These are phyloP conservation scores for Boletus vermiculosoides DNA, from an alignment of 768 basidiomycete species.

Conservation along the genomic window DNA sequence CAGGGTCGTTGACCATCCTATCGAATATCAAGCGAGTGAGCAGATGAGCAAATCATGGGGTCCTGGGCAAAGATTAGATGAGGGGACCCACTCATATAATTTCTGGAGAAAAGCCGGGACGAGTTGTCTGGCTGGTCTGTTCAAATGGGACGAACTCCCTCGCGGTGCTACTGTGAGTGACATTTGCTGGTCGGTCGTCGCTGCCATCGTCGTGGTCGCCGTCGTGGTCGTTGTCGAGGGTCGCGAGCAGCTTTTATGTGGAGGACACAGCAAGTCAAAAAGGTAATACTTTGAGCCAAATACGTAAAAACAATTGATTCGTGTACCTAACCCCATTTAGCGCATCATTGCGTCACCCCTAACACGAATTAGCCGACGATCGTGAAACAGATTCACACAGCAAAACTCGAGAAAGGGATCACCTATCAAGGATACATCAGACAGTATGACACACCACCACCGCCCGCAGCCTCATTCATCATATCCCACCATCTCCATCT, in stretches of 20 bases:
- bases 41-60: slow-evolving; percentile 11
- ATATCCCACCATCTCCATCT: slow-evolving; percentile 48
- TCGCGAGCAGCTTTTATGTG: slow-evolving; percentile 5
- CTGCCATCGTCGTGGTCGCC: slow-evolving; percentile 27
- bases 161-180: slow-evolving; percentile 50
- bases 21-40: slow-evolving; percentile 2
- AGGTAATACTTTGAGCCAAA: slow-evolving; percentile 7
- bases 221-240: slow-evolving; percentile 5
- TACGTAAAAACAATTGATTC: slow-evolving; percentile 11
- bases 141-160: slow-evolving; percentile 40
- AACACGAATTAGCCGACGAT: background rate
- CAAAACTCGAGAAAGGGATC: background rate
- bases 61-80: slow-evolving; percentile 13
- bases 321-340: slow-evolving; percentile 2
- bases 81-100: slow-evolving; percentile 70
- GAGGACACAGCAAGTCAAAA: slow-evolving; percentile 18
- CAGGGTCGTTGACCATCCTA: slow-evolving; percentile 90
- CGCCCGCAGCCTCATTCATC: slow-evolving; percentile 1
- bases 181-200: slow-evolving; percentile 56
- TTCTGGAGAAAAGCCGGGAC: slow-evolving; percentile 91
- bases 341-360: background rate
- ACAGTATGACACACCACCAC: background rate
- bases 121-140: slow-evolving; percentile 46
- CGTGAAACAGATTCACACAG: background rate
- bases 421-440: background rate